phyloP scores from a whole-genome alignment of 2,329 filamentous ascomycete species.

The Periglandula ipomoeae region DNA sequence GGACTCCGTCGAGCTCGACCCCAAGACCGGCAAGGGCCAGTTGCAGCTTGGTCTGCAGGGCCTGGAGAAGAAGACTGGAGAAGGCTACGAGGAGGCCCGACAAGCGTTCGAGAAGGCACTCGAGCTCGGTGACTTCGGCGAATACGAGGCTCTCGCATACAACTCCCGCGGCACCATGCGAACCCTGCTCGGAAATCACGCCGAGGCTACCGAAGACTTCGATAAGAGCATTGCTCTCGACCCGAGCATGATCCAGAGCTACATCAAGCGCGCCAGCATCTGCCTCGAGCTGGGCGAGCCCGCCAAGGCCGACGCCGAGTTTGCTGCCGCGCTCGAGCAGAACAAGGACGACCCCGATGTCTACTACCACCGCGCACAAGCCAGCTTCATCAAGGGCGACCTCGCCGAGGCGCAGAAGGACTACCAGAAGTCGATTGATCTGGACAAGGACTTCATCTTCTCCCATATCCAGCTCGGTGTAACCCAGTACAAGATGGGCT shows the following conservation, averaged over 20 bases:
- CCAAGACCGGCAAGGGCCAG: slow-evolving; percentile 75
- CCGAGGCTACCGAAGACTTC: slow-evolving; percentile 73
- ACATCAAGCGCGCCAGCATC: slow-evolving; percentile 98
- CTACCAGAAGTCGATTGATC: slow-evolving; percentile 98
- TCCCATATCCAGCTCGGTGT: slow-evolving; percentile 98
- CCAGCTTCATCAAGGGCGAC: slow-evolving; percentile 95
- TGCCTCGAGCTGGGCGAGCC: slow-evolving; percentile 86
- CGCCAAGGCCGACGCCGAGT: slow-evolving; percentile 79
- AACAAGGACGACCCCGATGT: slow-evolving; percentile 90
- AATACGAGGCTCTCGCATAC: slow-evolving; percentile 83
- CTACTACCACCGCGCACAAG: slow-evolving; percentile 96
- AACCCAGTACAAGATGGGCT: slow-evolving; percentile 99
- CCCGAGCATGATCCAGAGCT: slow-evolving; percentile 83
- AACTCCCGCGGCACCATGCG: slow-evolving; percentile 96
- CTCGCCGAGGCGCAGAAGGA: slow-evolving; percentile 92
- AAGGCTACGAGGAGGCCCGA: slow-evolving; percentile 85
- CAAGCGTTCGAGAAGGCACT: slow-evolving; percentile 80
- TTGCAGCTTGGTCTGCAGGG: slow-evolving; percentile 74
- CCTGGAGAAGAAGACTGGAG: slow-evolving; percentile 77
- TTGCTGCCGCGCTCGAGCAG: slow-evolving; percentile 74
- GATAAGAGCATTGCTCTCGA: slow-evolving; percentile 90
- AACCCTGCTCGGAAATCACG: slow-evolving; percentile 82
- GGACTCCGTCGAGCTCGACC: slow-evolving; percentile 65
- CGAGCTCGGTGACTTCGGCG: slow-evolving; percentile 68
- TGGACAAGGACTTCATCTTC: slow-evolving; percentile 95